phyloP scores from a whole-genome alignment of 177 flowering plant species.

The Vitis hybrid region DNA sequence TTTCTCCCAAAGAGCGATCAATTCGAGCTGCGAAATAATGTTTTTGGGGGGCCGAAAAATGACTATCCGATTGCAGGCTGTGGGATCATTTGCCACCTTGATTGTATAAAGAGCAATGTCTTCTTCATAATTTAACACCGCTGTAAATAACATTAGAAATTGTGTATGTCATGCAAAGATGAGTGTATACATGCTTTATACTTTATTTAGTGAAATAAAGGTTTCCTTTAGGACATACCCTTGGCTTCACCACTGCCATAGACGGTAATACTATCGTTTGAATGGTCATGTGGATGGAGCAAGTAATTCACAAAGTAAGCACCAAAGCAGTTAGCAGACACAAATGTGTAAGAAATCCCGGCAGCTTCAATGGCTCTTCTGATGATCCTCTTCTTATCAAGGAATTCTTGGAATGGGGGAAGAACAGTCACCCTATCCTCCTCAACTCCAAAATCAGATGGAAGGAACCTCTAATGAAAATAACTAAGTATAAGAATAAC shows the following conservation, averaged over 20 bases:
- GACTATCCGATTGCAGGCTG: conserved; percentile 28
- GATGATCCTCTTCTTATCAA: conserved; percentile 28
- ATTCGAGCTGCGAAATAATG: conserved; percentile 38
- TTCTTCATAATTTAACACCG: conserved; percentile 40
- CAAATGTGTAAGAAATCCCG: conserved; percentile 41
- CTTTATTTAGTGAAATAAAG: no score
- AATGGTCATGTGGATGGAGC: conserved; percentile 35
- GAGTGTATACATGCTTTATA: no score
- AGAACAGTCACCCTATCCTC: conserved; percentile 27
- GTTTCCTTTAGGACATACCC: conserved; percentile 4
- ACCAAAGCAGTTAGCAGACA: conserved; percentile 39
- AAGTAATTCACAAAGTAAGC: conserved; percentile 41
- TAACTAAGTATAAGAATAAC: neutral
- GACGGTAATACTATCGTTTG: conserved; percentile 22
- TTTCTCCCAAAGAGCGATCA: conserved; percentile 50
- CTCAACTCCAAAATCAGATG: conserved; percentile 42
- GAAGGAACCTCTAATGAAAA: conserved; percentile 31
- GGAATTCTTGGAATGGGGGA: conserved; percentile 28
- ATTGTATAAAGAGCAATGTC: conserved; percentile 39
- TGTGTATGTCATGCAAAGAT: neutral
- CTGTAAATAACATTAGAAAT: conserved; percentile 8
- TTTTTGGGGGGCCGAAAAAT: conserved; percentile 32
- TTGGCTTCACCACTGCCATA: conserved; percentile 47
- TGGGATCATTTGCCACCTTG: conserved; percentile 35
- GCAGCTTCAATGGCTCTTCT: conserved; percentile 44